Percentiles rank a stretch among this genome's conserved stretches.
Evolutionary conservation across 2,329 filamentous ascomycete genomes (phyloP).

Genomic region (Dactylella cylindrospora): DNA sequence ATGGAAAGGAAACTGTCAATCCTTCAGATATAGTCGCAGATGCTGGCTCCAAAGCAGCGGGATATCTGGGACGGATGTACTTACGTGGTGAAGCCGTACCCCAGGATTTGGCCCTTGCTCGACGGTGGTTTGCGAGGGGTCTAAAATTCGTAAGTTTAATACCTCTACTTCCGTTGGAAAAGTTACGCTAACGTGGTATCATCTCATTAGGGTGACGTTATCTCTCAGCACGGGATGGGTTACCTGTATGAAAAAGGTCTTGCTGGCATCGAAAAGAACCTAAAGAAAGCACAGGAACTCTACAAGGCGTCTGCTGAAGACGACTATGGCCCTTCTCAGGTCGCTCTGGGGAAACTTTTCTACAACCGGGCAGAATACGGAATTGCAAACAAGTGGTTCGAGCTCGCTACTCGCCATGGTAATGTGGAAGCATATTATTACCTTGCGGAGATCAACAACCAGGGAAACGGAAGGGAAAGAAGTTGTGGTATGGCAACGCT

Average conservation of each 20-base stretch:
- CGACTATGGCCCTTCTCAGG: conserved; percentile 76
- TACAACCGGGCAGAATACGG: conserved; percentile 70
- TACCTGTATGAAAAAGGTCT: conserved; percentile 80
- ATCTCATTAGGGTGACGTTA: conserved; percentile 66
- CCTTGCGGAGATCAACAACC: conserved; percentile 79
- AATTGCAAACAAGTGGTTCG: conserved; percentile 81
- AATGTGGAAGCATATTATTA: conserved; percentile 92
- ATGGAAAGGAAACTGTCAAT: conserved; percentile 71
- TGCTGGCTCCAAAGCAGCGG: conserved; percentile 66
- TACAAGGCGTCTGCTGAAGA: conserved; percentile 80
- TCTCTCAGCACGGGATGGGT: conserved; percentile 82
- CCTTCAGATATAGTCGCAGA: conserved; percentile 73
- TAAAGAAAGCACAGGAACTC: conserved; percentile 70
- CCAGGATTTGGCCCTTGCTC: conserved; percentile 74
- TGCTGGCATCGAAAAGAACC: conserved; percentile 66
- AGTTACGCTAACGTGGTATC: conserved; percentile 11
- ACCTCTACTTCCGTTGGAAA: neutral
- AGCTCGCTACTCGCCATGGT: conserved; percentile 76
- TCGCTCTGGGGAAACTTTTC: conserved; percentile 78
- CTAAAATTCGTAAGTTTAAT: conserved; percentile 55
- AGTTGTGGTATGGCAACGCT: conserved; percentile 74
- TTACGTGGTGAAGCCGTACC: conserved; percentile 80
- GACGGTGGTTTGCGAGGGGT: conserved; percentile 80
- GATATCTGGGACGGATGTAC: conserved; percentile 85
- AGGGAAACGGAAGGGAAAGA: conserved; percentile 76